Evolutionary conservation across 257 asterid genomes (phyloP).

Genomic region (Prunella vulgaris): DNA sequence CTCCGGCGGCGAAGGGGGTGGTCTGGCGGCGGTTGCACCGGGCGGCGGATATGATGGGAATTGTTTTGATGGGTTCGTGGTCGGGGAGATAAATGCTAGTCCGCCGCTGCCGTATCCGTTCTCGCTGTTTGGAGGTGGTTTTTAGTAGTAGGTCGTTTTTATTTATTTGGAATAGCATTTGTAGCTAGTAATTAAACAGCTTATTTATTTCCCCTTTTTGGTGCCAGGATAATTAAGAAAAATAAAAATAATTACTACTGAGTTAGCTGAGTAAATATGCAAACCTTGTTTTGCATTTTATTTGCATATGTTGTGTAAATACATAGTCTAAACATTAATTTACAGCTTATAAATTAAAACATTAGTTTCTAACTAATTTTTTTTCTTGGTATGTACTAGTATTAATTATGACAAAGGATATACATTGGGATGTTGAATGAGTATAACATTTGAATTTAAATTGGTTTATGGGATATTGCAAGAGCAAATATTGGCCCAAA

Average conservation of each 20-base stretch:
- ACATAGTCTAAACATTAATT: neutral
- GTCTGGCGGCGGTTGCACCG: constrained; percentile 14
- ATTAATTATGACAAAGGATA: too few relatives aligned
- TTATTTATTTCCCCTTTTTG: neutral
- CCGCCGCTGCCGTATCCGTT: constrained; percentile 56
- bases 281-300: neutral
- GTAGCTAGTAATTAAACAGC: neutral
- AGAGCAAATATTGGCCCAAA: too few relatives aligned
- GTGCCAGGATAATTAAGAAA: neutral
- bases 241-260: neutral
- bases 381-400: neutral
- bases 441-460: too few relatives aligned
- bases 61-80: constrained; percentile 26
- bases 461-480: too few relatives aligned
- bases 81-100: constrained; percentile 27
- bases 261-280: neutral
- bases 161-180: neutral
- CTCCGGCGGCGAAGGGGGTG: constrained; percentile 22
- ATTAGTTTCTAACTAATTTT: neutral
- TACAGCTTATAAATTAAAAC: neutral
- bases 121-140: constrained; percentile 56
- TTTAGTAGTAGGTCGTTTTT: constrained; percentile 19
- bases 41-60: constrained; percentile 19
- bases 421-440: too few relatives aligned
- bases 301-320: neutral